Conservation (phyloP, 2,329 filamentous ascomycete genomes). For the Colletotrichum kahawae region DNA sequence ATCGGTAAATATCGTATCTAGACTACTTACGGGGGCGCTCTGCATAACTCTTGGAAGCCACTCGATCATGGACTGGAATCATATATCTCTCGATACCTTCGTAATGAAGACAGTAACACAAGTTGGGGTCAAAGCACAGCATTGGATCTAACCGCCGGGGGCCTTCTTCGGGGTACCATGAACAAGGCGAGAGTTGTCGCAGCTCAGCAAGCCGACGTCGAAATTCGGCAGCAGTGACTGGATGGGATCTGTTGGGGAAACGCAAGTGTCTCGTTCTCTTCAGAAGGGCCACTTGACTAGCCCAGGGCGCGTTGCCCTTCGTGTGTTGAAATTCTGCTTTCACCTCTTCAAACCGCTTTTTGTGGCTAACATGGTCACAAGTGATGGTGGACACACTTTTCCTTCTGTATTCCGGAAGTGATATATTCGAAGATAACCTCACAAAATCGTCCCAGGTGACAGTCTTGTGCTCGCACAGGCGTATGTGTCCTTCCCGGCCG, state of each 20-base stretch:
- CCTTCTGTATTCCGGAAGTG: neutral
- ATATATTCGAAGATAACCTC: neutral
- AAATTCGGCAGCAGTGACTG: neutral
- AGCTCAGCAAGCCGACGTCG: neutral
- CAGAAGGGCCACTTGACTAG: neutral
- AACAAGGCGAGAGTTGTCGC: neutral
- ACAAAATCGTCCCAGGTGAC: neutral
- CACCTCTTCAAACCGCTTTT: neutral
- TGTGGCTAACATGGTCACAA: neutral
- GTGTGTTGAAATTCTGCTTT: neutral
- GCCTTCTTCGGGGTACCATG: neutral
- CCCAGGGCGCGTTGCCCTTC: neutral
- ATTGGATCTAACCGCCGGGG: neutral
- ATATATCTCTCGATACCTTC: neutral
- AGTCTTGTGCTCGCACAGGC: neutral
- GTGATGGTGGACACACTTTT: neutral
- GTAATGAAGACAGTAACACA: neutral
- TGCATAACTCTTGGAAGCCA: neutral
- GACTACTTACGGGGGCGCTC: neutral
- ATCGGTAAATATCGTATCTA: neutral
- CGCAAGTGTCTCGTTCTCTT: neutral
- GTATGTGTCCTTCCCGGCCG: neutral
- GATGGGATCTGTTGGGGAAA: neutral
- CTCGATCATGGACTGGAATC: neutral
- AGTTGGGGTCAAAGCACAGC: neutral